Base-by-base conservation (phyloP, 805 yeast genomes). In the Candida schatavii region DNA sequence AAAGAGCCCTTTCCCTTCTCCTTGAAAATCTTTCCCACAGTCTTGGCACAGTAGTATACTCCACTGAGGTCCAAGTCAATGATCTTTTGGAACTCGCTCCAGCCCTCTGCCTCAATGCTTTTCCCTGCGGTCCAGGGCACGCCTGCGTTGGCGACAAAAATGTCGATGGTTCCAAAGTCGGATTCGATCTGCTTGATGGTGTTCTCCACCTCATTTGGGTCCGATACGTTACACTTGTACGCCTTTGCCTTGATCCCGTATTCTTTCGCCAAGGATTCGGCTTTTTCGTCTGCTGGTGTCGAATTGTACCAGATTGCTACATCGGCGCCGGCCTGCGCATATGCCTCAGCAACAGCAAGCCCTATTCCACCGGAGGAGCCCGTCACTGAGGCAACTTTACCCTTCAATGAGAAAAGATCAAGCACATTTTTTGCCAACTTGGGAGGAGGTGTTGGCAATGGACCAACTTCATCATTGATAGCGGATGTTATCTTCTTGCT, bases 81-180 rank as follows among this genome's bases (percentile, higher is more conserved):
- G 43, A 70, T 51, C 48, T 61, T 60, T 21, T 64, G 48, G 69
- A 68, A 70, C 28, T 50, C 44, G 18, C 59, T 66, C 35, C 55
- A 56, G 15, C 66, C 68, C 32, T 66, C 61, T 27, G 57, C 70
- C 23, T 68, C 68, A 38, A 67, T 47, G 44, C 59, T 55, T 15
- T 76, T 76, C 18, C 90, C 89, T 22, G 76, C 70, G 18, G 79
- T 74, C 95, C 95, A 88, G 13, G 88, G 81, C 37, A 87, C 80
- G 32, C 96, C 96, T 11, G 96, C 96, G 61, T 88, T 88, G 53
- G 95, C 95, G 36, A 88, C 93, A 55, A 86, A 83, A 21, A 87
- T 68, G 62, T 88, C 96, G 50, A 88, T 79, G 46, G 78, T 78
- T 42, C 91, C 93, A 59, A 88, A 88, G 56, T 87, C 95, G 45